Percentiles rank a stretch among this genome's conserved stretches.
phyloP scores from a whole-genome alignment of 176 grass and related monocot species.

The Eleusine coracana region DNA sequence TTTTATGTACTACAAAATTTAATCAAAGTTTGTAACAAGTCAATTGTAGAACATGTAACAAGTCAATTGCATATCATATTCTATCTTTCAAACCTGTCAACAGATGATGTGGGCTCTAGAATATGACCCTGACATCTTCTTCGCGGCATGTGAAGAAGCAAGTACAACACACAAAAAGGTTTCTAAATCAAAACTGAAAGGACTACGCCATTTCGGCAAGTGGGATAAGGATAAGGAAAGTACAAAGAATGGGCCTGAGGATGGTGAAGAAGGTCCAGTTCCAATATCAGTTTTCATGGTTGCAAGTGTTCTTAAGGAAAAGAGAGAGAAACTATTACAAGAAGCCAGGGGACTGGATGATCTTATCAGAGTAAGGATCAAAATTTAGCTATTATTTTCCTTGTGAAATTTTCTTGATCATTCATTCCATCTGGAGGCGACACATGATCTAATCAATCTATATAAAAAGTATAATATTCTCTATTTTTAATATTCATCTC shows the following conservation, averaged over 20 bases:
- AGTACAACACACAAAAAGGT: slow-evolving; percentile 63
- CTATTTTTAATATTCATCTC: neutral
- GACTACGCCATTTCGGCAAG: slow-evolving; percentile 85
- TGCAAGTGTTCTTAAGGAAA: slow-evolving; percentile 97
- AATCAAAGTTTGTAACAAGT: neutral
- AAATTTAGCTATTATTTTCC: neutral
- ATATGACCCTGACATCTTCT: slow-evolving; percentile 91
- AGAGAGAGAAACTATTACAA: slow-evolving; percentile 81
- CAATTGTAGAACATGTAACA: slow-evolving; percentile 15
- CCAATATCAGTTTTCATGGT: slow-evolving; percentile 99
- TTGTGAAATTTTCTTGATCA: neutral
- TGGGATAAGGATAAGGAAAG: slow-evolving; percentile 87
- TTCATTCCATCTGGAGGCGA: slow-evolving; percentile 5
- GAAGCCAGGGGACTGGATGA: slow-evolving; percentile 97
- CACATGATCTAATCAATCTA: neutral
- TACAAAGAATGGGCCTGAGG: slow-evolving; percentile 56
- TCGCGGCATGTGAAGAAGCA: slow-evolving; percentile 77
- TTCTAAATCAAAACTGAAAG: slow-evolving; percentile 80
- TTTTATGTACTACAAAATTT: neutral
- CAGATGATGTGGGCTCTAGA: slow-evolving; percentile 99
- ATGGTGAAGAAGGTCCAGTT: slow-evolving; percentile 77
- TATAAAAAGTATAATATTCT: neutral
- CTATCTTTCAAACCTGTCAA: slow-evolving; percentile 38
- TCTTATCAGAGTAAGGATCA: slow-evolving; percentile 72
- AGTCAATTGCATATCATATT: slow-evolving; percentile 22